phyloP scores from a whole-genome alignment of 495 filamentous ascomycete genomes.

The Choiromyces venosus region DNA sequence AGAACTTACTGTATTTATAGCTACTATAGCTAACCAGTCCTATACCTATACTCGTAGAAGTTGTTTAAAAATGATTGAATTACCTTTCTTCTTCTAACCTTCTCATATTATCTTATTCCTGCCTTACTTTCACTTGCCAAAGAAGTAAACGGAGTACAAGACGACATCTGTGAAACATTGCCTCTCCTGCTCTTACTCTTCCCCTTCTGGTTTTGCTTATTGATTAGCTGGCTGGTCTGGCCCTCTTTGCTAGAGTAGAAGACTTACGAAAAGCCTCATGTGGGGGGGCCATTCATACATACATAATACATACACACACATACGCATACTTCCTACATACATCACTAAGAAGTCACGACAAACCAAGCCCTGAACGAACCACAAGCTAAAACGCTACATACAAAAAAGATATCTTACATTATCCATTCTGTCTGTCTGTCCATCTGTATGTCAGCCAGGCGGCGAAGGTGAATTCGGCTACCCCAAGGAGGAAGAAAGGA shows the following conservation, averaged over 20 bases:
- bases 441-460: background rate
- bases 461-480: constrained; percentile 28
- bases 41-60: background rate
- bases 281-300: constrained; percentile 1
- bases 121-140: background rate
- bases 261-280: background rate
- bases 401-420: constrained; percentile 17
- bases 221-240: background rate
- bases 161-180: background rate
- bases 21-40: background rate
- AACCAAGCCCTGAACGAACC: constrained; percentile 26
- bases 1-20: background rate
- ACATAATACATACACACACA: constrained; percentile 25
- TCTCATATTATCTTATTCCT: background rate
- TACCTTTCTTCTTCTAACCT: background rate
- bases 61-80: background rate
- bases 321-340: constrained; percentile 20
- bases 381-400: constrained; percentile 19
- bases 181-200: background rate
- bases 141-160: background rate
- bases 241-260: background rate
- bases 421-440: background rate
- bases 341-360: constrained; percentile 13
- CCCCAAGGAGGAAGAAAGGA: constrained; percentile 30
- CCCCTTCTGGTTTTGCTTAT: background rate